Base-by-base conservation (phyloP, 202 grass and related monocot genomes). In the Saccharum hybrid region DNA sequence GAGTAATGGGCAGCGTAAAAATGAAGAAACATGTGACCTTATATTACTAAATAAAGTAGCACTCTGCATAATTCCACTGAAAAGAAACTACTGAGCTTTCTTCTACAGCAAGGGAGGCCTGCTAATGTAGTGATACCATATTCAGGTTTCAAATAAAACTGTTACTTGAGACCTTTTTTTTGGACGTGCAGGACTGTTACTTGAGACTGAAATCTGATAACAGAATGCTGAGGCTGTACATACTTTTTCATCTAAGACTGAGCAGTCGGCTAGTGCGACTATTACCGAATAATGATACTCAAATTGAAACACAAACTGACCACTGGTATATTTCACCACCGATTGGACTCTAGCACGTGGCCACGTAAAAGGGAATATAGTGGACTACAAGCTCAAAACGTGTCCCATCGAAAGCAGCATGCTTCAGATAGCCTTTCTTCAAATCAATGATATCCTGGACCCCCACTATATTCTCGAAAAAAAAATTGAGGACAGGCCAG, bases 391-490 rank as follows among this genome's bases (percentile, higher is more conserved):
- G 67, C 51, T 82, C 77, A 90, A 69, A 62, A 36, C 63, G 19
- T 90, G 79, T 82, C 79, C 74, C 68, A 83, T 78, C 83, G 54
- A 48, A 86, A 78, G 83, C 21, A 83, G 74, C n/a, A n/a, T n/a
- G n/a, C n/a, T n/a, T n/a, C 74, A 86, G 51, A 72, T 40, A 83
- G 21, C 74, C 83, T 90, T 86, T 90, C 79, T 83, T 68, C 74
- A 37, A 63, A 79, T 66, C 68, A 90, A 86, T 90, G 71, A 90
- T 90, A 82, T 74, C 68, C 33, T 78, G 68, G 67, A 84, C 57
- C n/a, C 3, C n/a, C 9, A 3, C 60, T 18, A 66, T 68, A 74
- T 82, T 78, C 16, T 82, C 68, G 83, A 46, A 21, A 79, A 63
- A 66, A 48, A 23, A 56, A 52, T 48, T 30, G 67, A 78, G 54